A percentile compares a stretch with the other conserved stretches of the same genome.
phyloP scores from a whole-genome alignment of 768 basidiomycete genomes.

The Cyclocybe aegerita region DNA sequence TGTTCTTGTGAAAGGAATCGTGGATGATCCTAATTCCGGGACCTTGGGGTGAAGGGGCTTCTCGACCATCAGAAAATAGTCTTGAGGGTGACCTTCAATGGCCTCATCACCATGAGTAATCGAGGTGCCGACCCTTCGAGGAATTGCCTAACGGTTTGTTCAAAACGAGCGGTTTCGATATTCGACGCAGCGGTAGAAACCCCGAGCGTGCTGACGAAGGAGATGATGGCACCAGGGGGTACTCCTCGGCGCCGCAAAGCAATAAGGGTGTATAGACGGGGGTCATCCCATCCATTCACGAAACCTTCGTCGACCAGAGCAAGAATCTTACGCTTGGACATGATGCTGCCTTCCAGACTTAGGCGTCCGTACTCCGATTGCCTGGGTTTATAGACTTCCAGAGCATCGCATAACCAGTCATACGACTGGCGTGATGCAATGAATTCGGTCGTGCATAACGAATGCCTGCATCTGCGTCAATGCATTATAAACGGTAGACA shows the following conservation, averaged over 20 bases:
- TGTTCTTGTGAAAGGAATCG: slow-evolving; percentile 82
- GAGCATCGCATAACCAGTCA: slow-evolving; percentile 97
- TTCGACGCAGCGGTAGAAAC: slow-evolving; percentile 84
- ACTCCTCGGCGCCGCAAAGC: slow-evolving; percentile 93
- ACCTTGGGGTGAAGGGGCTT: slow-evolving; percentile 95
- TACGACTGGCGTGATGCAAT: slow-evolving; percentile 95
- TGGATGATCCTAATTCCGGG: slow-evolving; percentile 78
- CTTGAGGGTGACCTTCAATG: slow-evolving; percentile 89
- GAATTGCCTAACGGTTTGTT: slow-evolving; percentile 84
- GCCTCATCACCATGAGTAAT: slow-evolving; percentile 87
- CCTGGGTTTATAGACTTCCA: slow-evolving; percentile 96
- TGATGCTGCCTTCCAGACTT: slow-evolving; percentile 91
- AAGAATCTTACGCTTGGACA: slow-evolving; percentile 94
- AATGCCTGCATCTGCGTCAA: slow-evolving; percentile 63
- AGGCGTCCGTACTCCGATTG: slow-evolving; percentile 97
- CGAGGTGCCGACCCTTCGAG: slow-evolving; percentile 88
- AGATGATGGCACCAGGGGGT: slow-evolving; percentile 93
- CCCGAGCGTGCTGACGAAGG: slow-evolving; percentile 92
- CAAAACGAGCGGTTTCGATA: slow-evolving; percentile 88
- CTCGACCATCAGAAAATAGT: slow-evolving; percentile 78
- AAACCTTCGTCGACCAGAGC: slow-evolving; percentile 82
- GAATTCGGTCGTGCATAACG: slow-evolving; percentile 95
- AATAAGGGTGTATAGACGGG: slow-evolving; percentile 94
- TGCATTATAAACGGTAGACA: too few relatives aligned
- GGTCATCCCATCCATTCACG: slow-evolving; percentile 96